Evolutionary conservation across 768 basidiomycete species (phyloP), one percentile per base, ranked within the genome.

Genomic region (Lentinula raphanica): DNA sequence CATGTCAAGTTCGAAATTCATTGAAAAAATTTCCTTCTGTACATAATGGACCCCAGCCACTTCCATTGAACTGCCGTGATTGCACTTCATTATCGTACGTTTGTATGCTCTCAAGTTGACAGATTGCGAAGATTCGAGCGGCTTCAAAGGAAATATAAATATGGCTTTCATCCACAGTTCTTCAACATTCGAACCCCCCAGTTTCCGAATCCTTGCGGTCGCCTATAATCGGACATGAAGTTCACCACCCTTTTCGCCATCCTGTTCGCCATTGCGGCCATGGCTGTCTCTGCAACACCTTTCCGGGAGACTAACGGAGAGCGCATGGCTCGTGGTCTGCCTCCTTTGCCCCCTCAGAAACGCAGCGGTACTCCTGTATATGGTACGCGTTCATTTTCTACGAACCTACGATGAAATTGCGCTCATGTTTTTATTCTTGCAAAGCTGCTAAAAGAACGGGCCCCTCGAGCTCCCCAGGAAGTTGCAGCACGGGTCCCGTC

Each of bases 311-410:
- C 80, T 49, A 85, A 85, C 54, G 83, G 76, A 0, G 59, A 76
- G 12, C 81, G 84, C 36, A 59, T 86, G 44, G 79, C 81, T 56
- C 81, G 80, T 19, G 83, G 84, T 11, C 68, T 85, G 3, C 66
- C 73, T 28, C 84, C 82, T 17, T 66, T 73, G 1, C 69, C 79
- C 1, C 84, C 83, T n/a, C 63, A 63, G 0, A 74, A 74, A 32
- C 71, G 76, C 27, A 40, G 50, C 31, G 72, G 60, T 1, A 72
- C 76, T 0, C 69, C 68, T 12, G 66, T 70, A 7, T 60, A 25
- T 6, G 54, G 79, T 79, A 56, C 49, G 72, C 31, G 21, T 29
- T n/a, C n/a, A n/a, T n/a, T n/a, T n/a, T n/a, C n/a, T n/a, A n/a
- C n/a, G n/a, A n/a, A n/a, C 8, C 9, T 15, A 4, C 21, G 4